Base-by-base conservation (phyloP, 2,329 filamentous ascomycete genomes). In the Xylaria sp. region DNA sequence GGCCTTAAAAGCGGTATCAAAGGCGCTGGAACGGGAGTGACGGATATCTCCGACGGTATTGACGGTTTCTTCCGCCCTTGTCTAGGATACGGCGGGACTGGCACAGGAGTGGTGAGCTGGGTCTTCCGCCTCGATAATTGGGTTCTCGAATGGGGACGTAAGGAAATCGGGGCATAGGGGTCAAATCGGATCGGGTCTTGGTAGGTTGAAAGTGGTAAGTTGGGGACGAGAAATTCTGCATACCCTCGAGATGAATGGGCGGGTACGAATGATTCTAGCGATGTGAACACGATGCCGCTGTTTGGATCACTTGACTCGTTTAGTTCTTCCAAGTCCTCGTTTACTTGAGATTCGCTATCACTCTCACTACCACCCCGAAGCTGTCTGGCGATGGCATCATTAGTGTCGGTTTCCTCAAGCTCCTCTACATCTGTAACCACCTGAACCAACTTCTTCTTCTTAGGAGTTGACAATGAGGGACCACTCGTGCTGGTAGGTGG, bases 391-490 rank as follows among this genome's bases (percentile, higher is more conserved):
- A 78, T 71, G 9, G 70, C 69, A 15, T 68, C 58, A 43, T 71
- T 65, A 6, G 54, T 38, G 19, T 74, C 74, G 3, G 65, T 64
- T 33, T 75, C 69, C 5, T 73, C 66, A 5, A 71, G 6, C n/a
- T 68, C 68, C 2, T 69, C 70, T 2, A 56, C 21, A 27, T 69
- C 62, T 17, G 46, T 55, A 11, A 55, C 49, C 11, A 67, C 35
- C 40, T 56, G 62, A 37, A 54, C 38, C 3, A 54, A 54, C 31
- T 66, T 75, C 41, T 79, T 80, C 55, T 74, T 68, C 2, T n/a
- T n/a, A n/a, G 78, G 77, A 7, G 77, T 78, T 5, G 78, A 78
- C 7, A 79, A 63, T 0, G 78, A 79, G 0, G 77, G 77, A 0
- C 76, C 75, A 3, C 67, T 68, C 9, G 69, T 69, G 46, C 66